Percentiles rank a stretch among this genome's conserved stretches.
Evolutionary conservation across 116 monocot genomes (phyloP).

Genomic region (Dioscorea cayenensis): DNA sequence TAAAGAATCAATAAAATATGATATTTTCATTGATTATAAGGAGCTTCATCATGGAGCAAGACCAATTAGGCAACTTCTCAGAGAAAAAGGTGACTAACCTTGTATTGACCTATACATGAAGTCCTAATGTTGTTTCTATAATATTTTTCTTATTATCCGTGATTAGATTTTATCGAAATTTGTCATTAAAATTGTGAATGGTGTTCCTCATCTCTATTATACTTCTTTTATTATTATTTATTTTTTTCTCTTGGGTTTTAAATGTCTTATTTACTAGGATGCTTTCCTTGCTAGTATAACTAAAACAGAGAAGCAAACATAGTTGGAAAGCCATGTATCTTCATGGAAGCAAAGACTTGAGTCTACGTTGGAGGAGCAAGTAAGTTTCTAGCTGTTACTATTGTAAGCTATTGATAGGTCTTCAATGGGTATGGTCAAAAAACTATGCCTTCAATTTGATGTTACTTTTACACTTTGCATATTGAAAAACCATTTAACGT

Average conservation of each 20-base stretch:
- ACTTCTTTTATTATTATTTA: too few relatives aligned
- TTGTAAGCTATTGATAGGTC: not conserved
- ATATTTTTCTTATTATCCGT: too few relatives aligned
- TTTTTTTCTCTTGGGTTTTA: not conserved
- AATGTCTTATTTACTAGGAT: conserved; percentile 40
- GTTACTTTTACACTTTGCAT: not conserved
- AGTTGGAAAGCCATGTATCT: conserved; percentile 70
- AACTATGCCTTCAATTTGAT: not conserved
- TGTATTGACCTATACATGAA: too few relatives aligned
- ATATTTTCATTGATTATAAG: too few relatives aligned
- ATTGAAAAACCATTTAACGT: conserved; percentile 55
- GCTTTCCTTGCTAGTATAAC: conserved; percentile 79
- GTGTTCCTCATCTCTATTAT: too few relatives aligned
- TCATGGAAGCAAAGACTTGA: conserved; percentile 89
- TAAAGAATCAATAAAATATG: too few relatives aligned
- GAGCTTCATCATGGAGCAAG: too few relatives aligned
- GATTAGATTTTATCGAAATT: too few relatives aligned
- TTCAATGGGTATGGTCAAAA: not conserved
- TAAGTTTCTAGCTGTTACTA: conserved; percentile 5
- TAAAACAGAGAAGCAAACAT: conserved; percentile 82
- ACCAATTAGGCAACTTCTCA: too few relatives aligned
- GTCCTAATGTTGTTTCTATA: too few relatives aligned
- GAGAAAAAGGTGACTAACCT: too few relatives aligned
- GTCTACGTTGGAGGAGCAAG: conserved; percentile 65
- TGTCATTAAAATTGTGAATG: too few relatives aligned